Evolutionary conservation across 1,284 basidiomycete species (phyloP), one percentile per base, ranked within the genome.

Genomic region (Ceratobasidium sp.): DNA sequence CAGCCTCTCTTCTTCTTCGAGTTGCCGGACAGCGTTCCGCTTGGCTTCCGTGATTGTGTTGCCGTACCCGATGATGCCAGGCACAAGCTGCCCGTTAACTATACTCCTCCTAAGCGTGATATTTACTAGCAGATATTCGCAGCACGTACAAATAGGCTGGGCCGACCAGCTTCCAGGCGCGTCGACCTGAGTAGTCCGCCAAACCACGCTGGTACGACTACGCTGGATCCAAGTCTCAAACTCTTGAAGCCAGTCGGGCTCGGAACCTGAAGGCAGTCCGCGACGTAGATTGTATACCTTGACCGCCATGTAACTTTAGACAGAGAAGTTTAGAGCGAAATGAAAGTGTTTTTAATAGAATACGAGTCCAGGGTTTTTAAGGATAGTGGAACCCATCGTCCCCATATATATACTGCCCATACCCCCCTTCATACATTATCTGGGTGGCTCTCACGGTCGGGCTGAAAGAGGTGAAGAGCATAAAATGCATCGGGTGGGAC

Each of bases 211-310:
- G 42, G 10, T 33, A n/a, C 53, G 7, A 12, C 26, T 56, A 20
- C 68, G 68, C n/a, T 70, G 68, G 20, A 15, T 44, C 68, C 68
- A 70, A 56, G 68, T 44, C 39, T 70, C 51, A 33, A 70, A 33
- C 39, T 70, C 68, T 40, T 70, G 51, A n/a, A 70, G 18, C 63
- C 63, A 64, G 33, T 64, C 44, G 4, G 44, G 40, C 23, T 64
- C 63, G 40, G 9, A n/a, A 23, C 55, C 55, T 26, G 23, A 10
- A 56, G 55, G n/a, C 12, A 56, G n/a, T 13, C 55, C 55, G 10
- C 12, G 20, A 23, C 55, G 23, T 26, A 56, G 23, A 12, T 33
- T 33, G n/a, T 56, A 56, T 56, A 56, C 55, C 7, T 33, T 33
- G 33, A 33, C 33, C 33, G 33, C 33, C 33, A 33, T 33, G 33